Conservation (phyloP, 495 filamentous ascomycete species). For the Trichoderma erinaceum region DNA sequence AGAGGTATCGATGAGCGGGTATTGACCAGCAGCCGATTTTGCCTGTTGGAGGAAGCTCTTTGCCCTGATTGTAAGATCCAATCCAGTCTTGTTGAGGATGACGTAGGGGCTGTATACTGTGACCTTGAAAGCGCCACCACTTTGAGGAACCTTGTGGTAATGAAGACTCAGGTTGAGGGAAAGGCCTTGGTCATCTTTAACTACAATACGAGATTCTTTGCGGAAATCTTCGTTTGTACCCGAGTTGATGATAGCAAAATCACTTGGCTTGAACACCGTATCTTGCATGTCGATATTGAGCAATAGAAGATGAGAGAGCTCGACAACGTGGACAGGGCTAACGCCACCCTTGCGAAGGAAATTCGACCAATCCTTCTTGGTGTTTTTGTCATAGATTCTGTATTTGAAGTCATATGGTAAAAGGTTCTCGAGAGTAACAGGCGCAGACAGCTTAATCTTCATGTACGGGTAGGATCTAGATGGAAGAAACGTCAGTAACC, state of each 20-base stretch:
- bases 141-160: constrained; percentile 86
- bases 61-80: constrained; percentile 81
- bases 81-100: constrained; percentile 88
- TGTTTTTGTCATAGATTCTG: constrained; percentile 95
- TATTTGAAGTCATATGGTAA: constrained; percentile 98
- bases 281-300: constrained; percentile 95
- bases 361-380: constrained; percentile 96
- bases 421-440: constrained; percentile 89
- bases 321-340: constrained; percentile 94
- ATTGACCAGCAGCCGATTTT: constrained; percentile 74
- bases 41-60: constrained; percentile 80
- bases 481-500: constrained; percentile 14
- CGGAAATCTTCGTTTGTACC: constrained; percentile 81
- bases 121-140: constrained; percentile 93
- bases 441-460: constrained; percentile 82
- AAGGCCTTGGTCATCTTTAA: constrained; percentile 77
- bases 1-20: constrained; percentile 36
- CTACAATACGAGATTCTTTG: constrained; percentile 69
- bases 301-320: constrained; percentile 85
- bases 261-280: constrained; percentile 86
- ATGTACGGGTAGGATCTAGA: constrained; percentile 82
- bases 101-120: constrained; percentile 91
- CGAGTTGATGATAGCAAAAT: constrained; percentile 94
- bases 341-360: constrained; percentile 93
- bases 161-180: constrained; percentile 77